Evolutionary conservation across 176 grass and related monocot genomes (phyloP).

Genomic region (Elymus sibiricus): DNA sequence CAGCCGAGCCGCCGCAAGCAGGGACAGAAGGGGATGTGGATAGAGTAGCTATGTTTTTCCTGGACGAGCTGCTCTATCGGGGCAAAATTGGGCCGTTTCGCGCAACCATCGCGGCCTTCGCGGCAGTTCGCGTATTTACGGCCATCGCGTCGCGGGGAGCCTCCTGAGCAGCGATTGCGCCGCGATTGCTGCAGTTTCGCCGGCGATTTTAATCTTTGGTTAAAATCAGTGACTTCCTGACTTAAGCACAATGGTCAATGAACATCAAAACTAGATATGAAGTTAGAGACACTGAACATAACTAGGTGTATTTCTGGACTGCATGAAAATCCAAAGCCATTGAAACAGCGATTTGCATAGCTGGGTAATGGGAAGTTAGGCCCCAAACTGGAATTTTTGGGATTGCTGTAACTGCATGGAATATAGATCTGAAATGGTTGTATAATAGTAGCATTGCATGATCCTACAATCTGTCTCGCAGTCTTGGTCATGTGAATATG

Average conservation of each 20-base stretch:
- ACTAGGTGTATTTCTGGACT: background rate
- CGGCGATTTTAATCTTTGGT: too few relatives aligned
- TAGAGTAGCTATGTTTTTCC: too few relatives aligned
- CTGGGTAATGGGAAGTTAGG: background rate
- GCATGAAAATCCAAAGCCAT: background rate
- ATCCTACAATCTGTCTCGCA: background rate
- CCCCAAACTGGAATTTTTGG: background rate
- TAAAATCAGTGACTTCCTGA: background rate
- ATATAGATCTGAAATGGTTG: background rate
- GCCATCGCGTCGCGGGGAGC: too few relatives aligned
- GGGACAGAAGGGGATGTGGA: too few relatives aligned
- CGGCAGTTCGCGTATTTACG: too few relatives aligned
- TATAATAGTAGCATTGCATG: background rate
- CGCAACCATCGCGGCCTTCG: too few relatives aligned
- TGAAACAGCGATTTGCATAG: background rate
- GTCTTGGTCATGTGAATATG: constrained; percentile 10
- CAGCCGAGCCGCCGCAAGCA: too few relatives aligned
- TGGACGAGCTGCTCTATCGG: too few relatives aligned
- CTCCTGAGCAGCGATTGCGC: too few relatives aligned
- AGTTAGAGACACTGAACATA: background rate
- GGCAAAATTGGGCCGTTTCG: too few relatives aligned
- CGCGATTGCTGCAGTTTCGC: too few relatives aligned
- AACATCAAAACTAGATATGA: background rate
- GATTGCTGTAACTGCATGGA: background rate
- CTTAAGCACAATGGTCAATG: background rate